These are phyloP conservation scores for Tritrichomonas musculus DNA, from an alignment of 208 protist genomes.

Conservation along the genomic window DNA sequence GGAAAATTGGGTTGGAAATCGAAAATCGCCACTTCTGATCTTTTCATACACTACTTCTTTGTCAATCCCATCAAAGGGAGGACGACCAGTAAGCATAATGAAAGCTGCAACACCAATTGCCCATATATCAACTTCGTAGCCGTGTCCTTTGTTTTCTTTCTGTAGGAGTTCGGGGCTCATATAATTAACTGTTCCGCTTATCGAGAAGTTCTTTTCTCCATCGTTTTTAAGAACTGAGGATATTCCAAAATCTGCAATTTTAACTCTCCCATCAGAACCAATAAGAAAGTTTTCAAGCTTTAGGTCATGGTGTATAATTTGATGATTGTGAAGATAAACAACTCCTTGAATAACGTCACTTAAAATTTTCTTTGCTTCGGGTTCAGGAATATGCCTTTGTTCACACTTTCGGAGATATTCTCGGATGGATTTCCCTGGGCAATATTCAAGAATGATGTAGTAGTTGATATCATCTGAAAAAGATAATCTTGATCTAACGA, in stretches of 20 bases:
- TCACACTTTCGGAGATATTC: too few relatives aligned
- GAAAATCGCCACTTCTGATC: conserved; percentile 77
- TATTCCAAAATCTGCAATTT: conserved; percentile 85
- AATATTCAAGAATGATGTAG: too few relatives aligned
- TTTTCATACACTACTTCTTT: conserved; percentile 84
- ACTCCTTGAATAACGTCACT: not conserved
- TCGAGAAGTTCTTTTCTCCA: conserved; percentile 69
- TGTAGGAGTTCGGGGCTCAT: not conserved
- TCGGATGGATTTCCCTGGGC: too few relatives aligned
- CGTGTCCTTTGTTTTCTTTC: conserved; percentile 63
- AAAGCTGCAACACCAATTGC: too few relatives aligned
- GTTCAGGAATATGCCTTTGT: conserved; percentile 13
- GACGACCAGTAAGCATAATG: conserved; percentile 67
- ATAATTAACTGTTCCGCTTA: conserved; percentile 27
- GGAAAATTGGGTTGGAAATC: conserved; percentile 66
- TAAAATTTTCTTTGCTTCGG: not conserved
- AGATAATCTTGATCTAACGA: conserved; percentile 80
- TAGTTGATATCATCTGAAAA: conserved; percentile 82
- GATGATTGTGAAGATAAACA: not conserved
- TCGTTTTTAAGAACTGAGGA: conserved; percentile 71
- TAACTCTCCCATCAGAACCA: conserved; percentile 67
- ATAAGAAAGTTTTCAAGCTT: conserved; percentile 90
- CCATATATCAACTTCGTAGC: too few relatives aligned
- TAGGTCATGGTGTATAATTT: conserved; percentile 87
- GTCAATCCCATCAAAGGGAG: conserved; percentile 89